phyloP scores from a whole-genome alignment of 441 rosid genomes.

The Raphanus hybrid region DNA sequence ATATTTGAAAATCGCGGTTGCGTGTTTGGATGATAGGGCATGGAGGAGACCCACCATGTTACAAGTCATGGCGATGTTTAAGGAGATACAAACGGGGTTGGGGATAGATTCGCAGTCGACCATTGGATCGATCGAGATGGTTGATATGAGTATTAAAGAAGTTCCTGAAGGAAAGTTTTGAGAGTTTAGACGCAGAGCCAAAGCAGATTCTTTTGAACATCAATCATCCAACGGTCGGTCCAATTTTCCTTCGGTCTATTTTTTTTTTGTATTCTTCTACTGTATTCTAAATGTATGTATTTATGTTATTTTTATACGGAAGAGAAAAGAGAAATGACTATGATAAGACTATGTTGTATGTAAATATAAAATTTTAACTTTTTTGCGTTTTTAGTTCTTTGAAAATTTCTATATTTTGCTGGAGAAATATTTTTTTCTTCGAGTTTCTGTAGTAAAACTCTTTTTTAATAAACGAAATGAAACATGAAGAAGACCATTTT shows the following conservation, averaged over 20 bases:
- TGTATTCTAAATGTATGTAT: constrained; percentile 53
- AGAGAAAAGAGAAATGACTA: constrained; percentile 28
- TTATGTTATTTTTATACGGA: constrained; percentile 51
- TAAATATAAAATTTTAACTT: constrained; percentile 49
- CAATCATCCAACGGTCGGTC: constrained; percentile 42
- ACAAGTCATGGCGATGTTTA: constrained; percentile 77
- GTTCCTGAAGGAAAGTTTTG: constrained; percentile 58
- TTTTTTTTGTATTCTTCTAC: constrained; percentile 48
- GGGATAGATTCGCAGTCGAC: constrained; percentile 77
- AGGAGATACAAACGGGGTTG: constrained; percentile 80
- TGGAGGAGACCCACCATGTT: constrained; percentile 77
- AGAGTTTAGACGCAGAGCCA: constrained; percentile 41
- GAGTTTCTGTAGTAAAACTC: not conserved
- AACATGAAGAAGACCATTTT: not conserved
- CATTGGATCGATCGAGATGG: constrained; percentile 68
- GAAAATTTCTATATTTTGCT: not conserved
- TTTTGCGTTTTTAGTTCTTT: not conserved
- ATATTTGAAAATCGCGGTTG: constrained; percentile 72
- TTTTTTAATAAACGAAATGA: not conserved
- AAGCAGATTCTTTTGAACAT: constrained; percentile 45
- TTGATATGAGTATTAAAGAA: constrained; percentile 80
- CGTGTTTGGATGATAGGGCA: constrained; percentile 79
- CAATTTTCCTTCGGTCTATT: constrained; percentile 48
- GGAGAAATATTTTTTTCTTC: not conserved
- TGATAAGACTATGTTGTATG: constrained; percentile 41